A percentile compares a stretch with the other conserved stretches of the same genome.
These are phyloP conservation scores for Martiniozyma asiatica DNA, from an alignment of 1,139 yeast genomes.

Conservation along the genomic window DNA sequence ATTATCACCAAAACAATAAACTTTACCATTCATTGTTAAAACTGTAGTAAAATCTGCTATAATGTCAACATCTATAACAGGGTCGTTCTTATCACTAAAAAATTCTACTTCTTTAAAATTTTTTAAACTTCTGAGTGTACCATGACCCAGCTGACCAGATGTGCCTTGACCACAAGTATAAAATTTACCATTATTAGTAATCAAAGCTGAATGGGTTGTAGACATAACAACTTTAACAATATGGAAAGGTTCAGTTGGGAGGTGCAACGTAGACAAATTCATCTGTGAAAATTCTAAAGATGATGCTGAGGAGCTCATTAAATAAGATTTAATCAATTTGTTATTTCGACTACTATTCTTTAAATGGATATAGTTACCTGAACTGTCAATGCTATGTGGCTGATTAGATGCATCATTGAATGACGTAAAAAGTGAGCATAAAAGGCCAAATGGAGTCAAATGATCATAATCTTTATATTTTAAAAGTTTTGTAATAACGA, in stretches of 20 bases:
- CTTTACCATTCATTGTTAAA: constrained; percentile 36
- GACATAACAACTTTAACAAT: constrained; percentile 5
- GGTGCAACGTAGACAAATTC: constrained; percentile 1
- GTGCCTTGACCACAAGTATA: constrained; percentile 37
- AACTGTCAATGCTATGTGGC: constrained; percentile 3
- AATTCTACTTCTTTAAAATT: constrained; percentile 11
- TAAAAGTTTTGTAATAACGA: constrained; percentile 27
- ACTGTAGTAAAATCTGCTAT: constrained; percentile 61
- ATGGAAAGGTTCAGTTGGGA: background rate
- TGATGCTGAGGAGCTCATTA: background rate
- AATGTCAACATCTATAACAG: constrained; percentile 33
- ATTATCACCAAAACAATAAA: constrained; percentile 76
- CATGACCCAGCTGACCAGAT: constrained; percentile 61
- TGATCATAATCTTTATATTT: constrained; percentile 58
- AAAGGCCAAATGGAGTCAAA: constrained; percentile 49
- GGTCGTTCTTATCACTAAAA: constrained; percentile 21
- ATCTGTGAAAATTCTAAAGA: background rate
- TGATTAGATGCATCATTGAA: constrained; percentile 1
- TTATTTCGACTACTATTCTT: background rate
- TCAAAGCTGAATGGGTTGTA: constrained; percentile 8
- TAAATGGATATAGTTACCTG: constrained; percentile 5
- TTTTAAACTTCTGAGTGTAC: constrained; percentile 14
- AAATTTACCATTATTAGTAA: constrained; percentile 27
- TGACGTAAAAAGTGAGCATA: constrained; percentile 18
- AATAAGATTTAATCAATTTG: background rate